These are phyloP conservation scores for Aegilops tauschii DNA, from an alignment of 176 grass and related monocot genomes.

Conservation along the genomic window DNA sequence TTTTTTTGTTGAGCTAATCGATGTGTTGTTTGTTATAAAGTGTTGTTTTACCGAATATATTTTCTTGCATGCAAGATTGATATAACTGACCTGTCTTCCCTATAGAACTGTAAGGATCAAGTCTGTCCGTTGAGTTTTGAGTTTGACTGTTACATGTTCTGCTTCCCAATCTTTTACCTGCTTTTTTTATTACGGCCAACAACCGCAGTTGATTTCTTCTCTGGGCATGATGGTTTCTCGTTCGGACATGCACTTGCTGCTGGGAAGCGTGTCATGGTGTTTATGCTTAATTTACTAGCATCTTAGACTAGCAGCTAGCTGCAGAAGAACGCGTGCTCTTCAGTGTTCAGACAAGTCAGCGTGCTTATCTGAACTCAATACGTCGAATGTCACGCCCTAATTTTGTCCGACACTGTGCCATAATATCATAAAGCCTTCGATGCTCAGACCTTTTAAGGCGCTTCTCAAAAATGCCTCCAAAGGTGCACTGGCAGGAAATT, in stretches of 20 bases:
- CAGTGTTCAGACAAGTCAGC: neutral
- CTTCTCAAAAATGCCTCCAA: too few relatives aligned
- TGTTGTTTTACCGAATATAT: too few relatives aligned
- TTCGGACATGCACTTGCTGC: too few relatives aligned
- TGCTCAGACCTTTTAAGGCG: too few relatives aligned
- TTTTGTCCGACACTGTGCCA: neutral
- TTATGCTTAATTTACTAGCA: neutral
- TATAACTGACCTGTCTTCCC: too few relatives aligned
- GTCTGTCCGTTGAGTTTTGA: neutral
- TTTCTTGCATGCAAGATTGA: too few relatives aligned
- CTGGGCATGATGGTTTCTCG: neutral
- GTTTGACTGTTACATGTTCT: neutral
- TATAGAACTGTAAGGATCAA: too few relatives aligned
- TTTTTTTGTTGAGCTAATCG: too few relatives aligned
- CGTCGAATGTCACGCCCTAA: neutral
- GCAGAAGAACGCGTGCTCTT: neutral
- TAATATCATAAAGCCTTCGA: neutral
- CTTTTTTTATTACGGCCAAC: neutral
- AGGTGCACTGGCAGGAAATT: too few relatives aligned
- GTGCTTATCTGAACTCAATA: neutral
- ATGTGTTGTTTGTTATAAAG: too few relatives aligned
- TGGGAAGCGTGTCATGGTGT: neutral
- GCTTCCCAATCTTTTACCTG: neutral
- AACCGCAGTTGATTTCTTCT: neutral
- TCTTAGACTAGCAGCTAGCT: neutral